phyloP scores from a whole-genome alignment of 495 filamentous ascomycete species.

The Entonaema liquescens region DNA sequence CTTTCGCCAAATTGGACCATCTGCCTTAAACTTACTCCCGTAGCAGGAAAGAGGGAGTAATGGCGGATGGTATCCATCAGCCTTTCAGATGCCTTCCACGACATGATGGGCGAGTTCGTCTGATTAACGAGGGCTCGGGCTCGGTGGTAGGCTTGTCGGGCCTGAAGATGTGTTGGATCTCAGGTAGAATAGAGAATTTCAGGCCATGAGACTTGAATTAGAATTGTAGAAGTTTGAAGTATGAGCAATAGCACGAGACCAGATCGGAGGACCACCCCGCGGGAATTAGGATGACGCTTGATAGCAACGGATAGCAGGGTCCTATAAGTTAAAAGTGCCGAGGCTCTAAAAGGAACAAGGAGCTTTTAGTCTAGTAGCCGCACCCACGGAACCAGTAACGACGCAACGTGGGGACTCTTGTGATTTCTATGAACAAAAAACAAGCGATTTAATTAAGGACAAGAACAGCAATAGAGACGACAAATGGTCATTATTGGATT shows the following conservation, averaged over 20 bases:
- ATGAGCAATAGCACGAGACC: conserved; percentile 46
- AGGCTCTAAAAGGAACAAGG: conserved; percentile 29
- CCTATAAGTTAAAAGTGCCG: conserved; percentile 37
- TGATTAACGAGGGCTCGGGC: conserved; percentile 31
- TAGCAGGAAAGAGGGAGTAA: conserved; percentile 96
- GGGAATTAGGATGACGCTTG: conserved; percentile 42
- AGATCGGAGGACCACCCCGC: conserved; percentile 23
- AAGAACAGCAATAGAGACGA: conserved; percentile 8
- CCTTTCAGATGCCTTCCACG: conserved; percentile 87
- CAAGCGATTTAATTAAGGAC: conserved; percentile 12
- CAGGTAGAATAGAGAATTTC: conserved; percentile 21
- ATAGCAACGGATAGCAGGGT: conserved; percentile 38
- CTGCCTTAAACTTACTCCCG: conserved; percentile 93
- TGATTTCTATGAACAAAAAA: background rate
- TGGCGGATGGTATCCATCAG: conserved; percentile 99
- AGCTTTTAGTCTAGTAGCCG: conserved; percentile 9
- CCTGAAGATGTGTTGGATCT: conserved; percentile 27
- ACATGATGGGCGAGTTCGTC: conserved; percentile 63
- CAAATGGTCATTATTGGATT: conserved; percentile 16
- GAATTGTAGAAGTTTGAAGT: conserved; percentile 17
- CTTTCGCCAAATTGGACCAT: conserved; percentile 99
- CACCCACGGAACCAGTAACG: conserved; percentile 5
- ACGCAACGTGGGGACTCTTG: conserved; percentile 1
- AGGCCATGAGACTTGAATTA: conserved; percentile 36
- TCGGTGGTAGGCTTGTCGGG: background rate